Evolutionary conservation across 1,284 basidiomycete genomes (phyloP), one percentile per base, ranked within the genome.

Genomic region (Microbotryomycetes sp.): DNA sequence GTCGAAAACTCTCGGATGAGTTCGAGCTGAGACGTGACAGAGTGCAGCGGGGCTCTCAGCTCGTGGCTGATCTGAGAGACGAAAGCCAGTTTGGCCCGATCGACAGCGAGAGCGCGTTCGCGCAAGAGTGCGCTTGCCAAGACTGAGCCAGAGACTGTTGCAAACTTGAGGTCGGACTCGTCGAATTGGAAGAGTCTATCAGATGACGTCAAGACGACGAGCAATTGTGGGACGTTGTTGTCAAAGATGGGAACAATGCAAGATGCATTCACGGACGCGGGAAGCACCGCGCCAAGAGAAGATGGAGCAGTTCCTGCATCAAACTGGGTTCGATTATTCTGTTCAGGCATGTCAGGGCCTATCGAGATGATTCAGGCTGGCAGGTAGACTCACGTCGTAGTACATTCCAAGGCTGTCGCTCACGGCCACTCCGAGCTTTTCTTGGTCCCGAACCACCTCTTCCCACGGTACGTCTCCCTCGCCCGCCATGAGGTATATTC

Each of bases 1-100:
- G 61, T 52, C 2, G 58, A 54, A 27, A 66, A 66, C 59, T 66
- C 64, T 24, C 64, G 64, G 3, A 72, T 62, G 2, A 74, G 61
- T 46, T 71, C 61, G 11, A 75, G 56, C n/a, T 72, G 71, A 2
- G 70, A 67, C 45, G 67, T 54, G 24, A 73, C 56, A 4, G 70
- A 70, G 56, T 73, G 71, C 60, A 73, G 65, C 0, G 73, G 73
- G 2, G 73, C 73, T 1, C 73, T 67, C 6, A 74, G 65, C 54
- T 74, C 73, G 60, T 74, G 73, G 45, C 64, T 68, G 51, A 74
- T 71, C 15, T 71, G 72, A 1, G 71, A 72, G 5, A 74, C 64
- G 57, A 75, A 75, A 0, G 70, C 66, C 5, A 73, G 68, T 57
- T 75, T 73, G 6, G 70, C 70, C 11, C 66, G 65, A 31, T 74